Conservation (phyloP, 1,139 yeast species). For the Candida sanyaensis region DNA sequence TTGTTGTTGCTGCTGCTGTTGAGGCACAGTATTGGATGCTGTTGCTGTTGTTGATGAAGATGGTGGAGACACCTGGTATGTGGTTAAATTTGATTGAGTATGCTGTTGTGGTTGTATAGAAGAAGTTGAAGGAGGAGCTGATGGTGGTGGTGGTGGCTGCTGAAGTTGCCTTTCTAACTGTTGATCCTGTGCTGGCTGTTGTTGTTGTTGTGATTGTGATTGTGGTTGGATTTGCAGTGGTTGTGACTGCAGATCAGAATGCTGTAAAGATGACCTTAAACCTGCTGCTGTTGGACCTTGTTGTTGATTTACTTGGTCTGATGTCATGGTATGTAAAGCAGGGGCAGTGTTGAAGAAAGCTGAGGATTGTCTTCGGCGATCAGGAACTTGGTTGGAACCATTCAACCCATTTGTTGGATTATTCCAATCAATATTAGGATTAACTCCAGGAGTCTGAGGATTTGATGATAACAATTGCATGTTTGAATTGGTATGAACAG, state of each 20-base stretch:
- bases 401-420: slow-evolving; percentile 13
- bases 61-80: slow-evolving; percentile 8
- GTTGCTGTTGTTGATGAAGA: slow-evolving; percentile 3
- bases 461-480: slow-evolving; percentile 16
- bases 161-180: slow-evolving; percentile 14
- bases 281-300: slow-evolving; percentile 15
- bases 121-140: slow-evolving; percentile 14
- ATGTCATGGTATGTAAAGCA: slow-evolving; percentile 15
- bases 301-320: slow-evolving; percentile 8
- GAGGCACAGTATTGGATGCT: slow-evolving; percentile 5
- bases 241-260: slow-evolving; percentile 12
- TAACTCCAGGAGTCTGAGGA: slow-evolving; percentile 34
- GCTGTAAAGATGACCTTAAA: slow-evolving; percentile 11
- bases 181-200: slow-evolving; percentile 18
- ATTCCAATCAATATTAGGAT: slow-evolving; percentile 15
- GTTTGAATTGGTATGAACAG: slow-evolving; percentile 11
- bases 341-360: slow-evolving; percentile 31
- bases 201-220: slow-evolving; percentile 10
- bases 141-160: slow-evolving; percentile 17
- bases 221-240: too few species aligned
- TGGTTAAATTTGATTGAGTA: slow-evolving; percentile 6
- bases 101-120: slow-evolving; percentile 4
- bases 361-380: slow-evolving; percentile 31
- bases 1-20: too few species aligned
- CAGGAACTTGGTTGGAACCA: slow-evolving; percentile 9